Evolutionary conservation across 192 early-diverging fungal genomes (phyloP).

Genomic region (Coemansia sp.): DNA sequence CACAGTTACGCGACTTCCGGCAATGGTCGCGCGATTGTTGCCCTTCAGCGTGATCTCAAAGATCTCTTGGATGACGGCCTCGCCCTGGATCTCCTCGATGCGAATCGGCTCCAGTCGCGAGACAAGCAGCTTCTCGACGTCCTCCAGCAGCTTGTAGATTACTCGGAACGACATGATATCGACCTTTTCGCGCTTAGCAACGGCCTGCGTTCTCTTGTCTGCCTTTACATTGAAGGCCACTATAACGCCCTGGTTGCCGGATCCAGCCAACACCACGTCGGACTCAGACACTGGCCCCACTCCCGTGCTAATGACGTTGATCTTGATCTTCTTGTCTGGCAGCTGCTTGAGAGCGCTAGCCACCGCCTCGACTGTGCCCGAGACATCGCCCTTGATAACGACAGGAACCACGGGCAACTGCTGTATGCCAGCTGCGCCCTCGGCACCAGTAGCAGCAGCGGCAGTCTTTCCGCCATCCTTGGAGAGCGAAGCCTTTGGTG

Average conservation of each 20-base stretch:
- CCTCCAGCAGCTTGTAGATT: slow-evolving; percentile 94
- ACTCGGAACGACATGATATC: slow-evolving; percentile 72
- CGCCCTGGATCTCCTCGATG: slow-evolving; percentile 78
- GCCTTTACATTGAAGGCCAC: slow-evolving; percentile 89
- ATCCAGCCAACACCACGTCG: slow-evolving; percentile 76
- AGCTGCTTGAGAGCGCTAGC: slow-evolving; percentile 73
- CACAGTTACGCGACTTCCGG: slow-evolving; percentile 81
- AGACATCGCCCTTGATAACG: slow-evolving; percentile 77
- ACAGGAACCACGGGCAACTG: slow-evolving; percentile 30
- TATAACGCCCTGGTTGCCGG: slow-evolving; percentile 62
- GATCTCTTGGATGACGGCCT: slow-evolving; percentile 83
- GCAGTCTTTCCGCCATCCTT: neutral
- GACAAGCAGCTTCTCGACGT: slow-evolving; percentile 75
- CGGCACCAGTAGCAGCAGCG: neutral
- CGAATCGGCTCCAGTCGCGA: slow-evolving; percentile 78
- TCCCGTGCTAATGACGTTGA: slow-evolving; percentile 73
- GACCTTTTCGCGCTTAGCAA: slow-evolving; percentile 67
- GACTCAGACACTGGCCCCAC: slow-evolving; percentile 87
- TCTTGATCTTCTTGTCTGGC: slow-evolving; percentile 73
- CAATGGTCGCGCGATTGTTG: slow-evolving; percentile 69
- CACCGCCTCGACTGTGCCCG: slow-evolving; percentile 90
- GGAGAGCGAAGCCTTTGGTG: slow-evolving; percentile 22
- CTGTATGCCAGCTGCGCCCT: neutral
- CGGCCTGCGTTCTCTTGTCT: slow-evolving; percentile 68
- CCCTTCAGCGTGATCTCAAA: slow-evolving; percentile 84